Conservation (phyloP, 805 yeast species). For the Ogataea zsoltii region DNA sequence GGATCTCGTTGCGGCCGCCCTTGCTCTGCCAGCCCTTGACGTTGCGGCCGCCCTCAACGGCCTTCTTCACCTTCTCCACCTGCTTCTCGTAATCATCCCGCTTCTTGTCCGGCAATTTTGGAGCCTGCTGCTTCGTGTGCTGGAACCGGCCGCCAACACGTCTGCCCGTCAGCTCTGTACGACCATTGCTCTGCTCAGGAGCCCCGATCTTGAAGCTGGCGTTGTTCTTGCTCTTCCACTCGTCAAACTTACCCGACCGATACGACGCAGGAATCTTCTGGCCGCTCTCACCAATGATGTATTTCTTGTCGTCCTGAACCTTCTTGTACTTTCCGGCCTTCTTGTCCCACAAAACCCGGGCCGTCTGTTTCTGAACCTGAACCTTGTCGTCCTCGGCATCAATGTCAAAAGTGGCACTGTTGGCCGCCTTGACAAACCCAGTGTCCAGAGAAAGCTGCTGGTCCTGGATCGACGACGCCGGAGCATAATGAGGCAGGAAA, state of each 20-base stretch:
- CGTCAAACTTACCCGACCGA: conserved; percentile 87
- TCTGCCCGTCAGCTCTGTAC: conserved; percentile 32
- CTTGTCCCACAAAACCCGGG: conserved; percentile 86
- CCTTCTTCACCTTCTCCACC: conserved; percentile 77
- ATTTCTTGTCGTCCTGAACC: conserved; percentile 80
- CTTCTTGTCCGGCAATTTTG: conserved; percentile 85
- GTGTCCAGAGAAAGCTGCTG: conserved; percentile 58
- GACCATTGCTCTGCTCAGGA: conserved; percentile 40
- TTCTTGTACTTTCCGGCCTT: conserved; percentile 89
- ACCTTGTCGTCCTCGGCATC: conserved; percentile 68
- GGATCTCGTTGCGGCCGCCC: conserved; percentile 57
- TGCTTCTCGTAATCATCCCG: conserved; percentile 86
- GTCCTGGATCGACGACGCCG: conserved; percentile 77
- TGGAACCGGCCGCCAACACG: conserved; percentile 53
- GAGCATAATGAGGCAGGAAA: conserved; percentile 88
- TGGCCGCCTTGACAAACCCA: conserved; percentile 82
- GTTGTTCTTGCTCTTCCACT: conserved; percentile 80
- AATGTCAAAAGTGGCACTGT: conserved; percentile 83
- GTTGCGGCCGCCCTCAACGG: conserved; percentile 68
- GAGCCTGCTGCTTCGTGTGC: conserved; percentile 77
- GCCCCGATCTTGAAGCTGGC: conserved; percentile 55
- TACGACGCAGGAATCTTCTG: conserved; percentile 88
- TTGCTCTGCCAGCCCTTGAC: conserved; percentile 65
- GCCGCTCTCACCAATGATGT: conserved; percentile 93
- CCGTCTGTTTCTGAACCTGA: conserved; percentile 63